Evolutionary conservation across 1,139 yeast genomes (phyloP).

Genomic region (Lizanozyma gosingica): DNA sequence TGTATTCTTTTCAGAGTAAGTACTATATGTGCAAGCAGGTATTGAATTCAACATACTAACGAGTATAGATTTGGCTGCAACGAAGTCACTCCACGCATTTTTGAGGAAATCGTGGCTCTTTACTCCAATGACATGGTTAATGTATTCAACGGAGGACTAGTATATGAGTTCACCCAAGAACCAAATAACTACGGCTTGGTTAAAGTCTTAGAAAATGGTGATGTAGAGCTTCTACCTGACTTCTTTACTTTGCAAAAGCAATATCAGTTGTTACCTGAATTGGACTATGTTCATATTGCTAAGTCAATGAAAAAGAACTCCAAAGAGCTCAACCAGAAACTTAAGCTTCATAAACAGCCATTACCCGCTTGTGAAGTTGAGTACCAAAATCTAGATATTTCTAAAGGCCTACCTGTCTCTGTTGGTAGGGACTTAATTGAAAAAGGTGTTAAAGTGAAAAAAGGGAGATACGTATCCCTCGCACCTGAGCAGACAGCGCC

Average conservation of each 20-base stretch:
- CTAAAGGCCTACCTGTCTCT: slow-evolving; percentile 38
- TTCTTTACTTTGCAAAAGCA: slow-evolving; percentile 42
- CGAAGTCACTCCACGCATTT: slow-evolving; percentile 66
- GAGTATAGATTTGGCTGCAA: slow-evolving; percentile 74
- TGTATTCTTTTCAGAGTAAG: slow-evolving; percentile 77
- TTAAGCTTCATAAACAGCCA: slow-evolving; percentile 16
- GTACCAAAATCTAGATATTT: slow-evolving; percentile 46
- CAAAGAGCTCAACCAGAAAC: slow-evolving; percentile 16
- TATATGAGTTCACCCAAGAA: slow-evolving; percentile 86
- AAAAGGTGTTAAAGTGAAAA: slow-evolving; percentile 34
- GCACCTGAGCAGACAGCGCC: slow-evolving; percentile 18
- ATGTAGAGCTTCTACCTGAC: slow-evolving; percentile 46
- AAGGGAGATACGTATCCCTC: slow-evolving; percentile 42
- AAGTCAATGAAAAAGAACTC: slow-evolving; percentile 18
- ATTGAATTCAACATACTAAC: too few relatives aligned
- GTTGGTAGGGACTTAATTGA: slow-evolving; percentile 38
- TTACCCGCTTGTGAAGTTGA: slow-evolving; percentile 32
- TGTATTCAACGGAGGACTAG: slow-evolving; percentile 87
- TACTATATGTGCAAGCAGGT: slow-evolving; percentile 5
- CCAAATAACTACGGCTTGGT: slow-evolving; percentile 86
- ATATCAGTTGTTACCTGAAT: slow-evolving; percentile 25
- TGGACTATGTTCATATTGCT: slow-evolving; percentile 17
- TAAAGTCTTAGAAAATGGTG: slow-evolving; percentile 46
- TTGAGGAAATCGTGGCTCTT: slow-evolving; percentile 68
- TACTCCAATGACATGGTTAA: slow-evolving; percentile 68